Evolutionary conservation across 2,329 filamentous ascomycete species (phyloP), one percentile per base, ranked within the genome.

Genomic region (Calonectria montana): DNA sequence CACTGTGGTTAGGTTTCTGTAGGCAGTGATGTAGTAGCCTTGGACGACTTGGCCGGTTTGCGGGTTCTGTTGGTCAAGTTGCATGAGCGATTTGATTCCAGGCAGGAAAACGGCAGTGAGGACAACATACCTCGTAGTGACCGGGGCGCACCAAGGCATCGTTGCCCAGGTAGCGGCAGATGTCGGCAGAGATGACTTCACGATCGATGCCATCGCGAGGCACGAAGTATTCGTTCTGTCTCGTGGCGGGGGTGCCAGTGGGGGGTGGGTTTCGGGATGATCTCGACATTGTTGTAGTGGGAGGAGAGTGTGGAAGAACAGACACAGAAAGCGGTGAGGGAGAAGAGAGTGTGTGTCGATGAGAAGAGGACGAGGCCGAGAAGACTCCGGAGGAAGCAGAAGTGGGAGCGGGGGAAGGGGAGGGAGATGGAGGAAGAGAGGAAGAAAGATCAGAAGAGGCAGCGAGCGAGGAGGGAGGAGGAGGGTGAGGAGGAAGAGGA

Each of bases 131-230:
- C 89, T 94, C 91, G 84, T 94, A 93, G 78, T 89, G 91, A 79
- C 92, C 92, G 71, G 93, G 93, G 80, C 92, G 92, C 81, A 94
- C 93, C 79, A 94, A 89, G 77, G 94, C 94, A 87, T 96, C 94
- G 83, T 94, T 94, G 80, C 94, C 94, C 77, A 96, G 89, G 82
- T 95, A 96, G 81, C 93, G 93, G 86, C 94, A 95, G 76, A 96
- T 94, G 82, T 96, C 94, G 81, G 93, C 92, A 74, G 94, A 94
- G 84, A 96, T 95, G 79, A 96, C 94, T 84, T 96, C 93, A 79
- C 93, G 91, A 82, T 94, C 93, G 83, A 96, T 96, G 81, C 94
- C 93, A 83, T 95, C 92, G 80, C 92, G 91, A 55, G 93, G 92
- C 67, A 95, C 91, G 83, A 95, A 95, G 82, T 95, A 95, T 85